phyloP scores from a whole-genome alignment of 495 filamentous ascomycete species.

The Antarctomyces pellizariae region DNA sequence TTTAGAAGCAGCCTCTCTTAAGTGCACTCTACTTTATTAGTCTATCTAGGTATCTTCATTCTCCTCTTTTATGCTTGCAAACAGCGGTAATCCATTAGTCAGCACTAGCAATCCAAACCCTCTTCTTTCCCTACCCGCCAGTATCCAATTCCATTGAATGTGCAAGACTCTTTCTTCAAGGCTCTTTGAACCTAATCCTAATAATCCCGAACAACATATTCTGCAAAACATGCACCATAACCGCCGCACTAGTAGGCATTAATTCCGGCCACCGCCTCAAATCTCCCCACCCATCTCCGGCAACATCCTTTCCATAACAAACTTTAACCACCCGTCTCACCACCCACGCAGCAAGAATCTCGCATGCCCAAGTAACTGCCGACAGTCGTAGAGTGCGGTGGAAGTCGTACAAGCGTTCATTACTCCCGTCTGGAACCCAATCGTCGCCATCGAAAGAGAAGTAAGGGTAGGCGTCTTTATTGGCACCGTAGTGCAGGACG shows the following conservation, averaged over 20 bases:
- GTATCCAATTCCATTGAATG: too few relatives aligned
- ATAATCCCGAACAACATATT: conserved; percentile 45
- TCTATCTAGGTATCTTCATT: too few relatives aligned
- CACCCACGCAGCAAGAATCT: conserved; percentile 30
- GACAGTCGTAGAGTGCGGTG: conserved; percentile 32
- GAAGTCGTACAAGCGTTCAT: conserved; percentile 26
- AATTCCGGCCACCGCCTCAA: conserved; percentile 35
- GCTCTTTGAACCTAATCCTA: conserved; percentile 34
- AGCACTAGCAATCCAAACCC: too few relatives aligned
- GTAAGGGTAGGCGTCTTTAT: conserved; percentile 35
- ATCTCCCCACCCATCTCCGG: conserved; percentile 32
- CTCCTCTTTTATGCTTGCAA: too few relatives aligned
- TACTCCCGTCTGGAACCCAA: conserved; percentile 12
- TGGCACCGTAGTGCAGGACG: conserved; percentile 35
- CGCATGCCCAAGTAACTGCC: conserved; percentile 35
- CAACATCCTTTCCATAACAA: conserved; percentile 31
- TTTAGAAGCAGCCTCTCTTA: too few relatives aligned
- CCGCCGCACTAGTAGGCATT: conserved; percentile 32
- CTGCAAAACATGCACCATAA: conserved; percentile 39
- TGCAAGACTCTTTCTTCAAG: too few relatives aligned
- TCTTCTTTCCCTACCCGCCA: too few relatives aligned
- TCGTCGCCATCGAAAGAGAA: conserved; percentile 27
- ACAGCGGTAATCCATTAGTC: too few relatives aligned
- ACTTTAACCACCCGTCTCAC: conserved; percentile 27
- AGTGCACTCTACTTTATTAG: too few relatives aligned